A percentile compares a stretch with the other conserved stretches of the same genome.
Evolutionary conservation across 805 yeast species (phyloP).

Genomic region (Saccharomycopsis schoenii): DNA sequence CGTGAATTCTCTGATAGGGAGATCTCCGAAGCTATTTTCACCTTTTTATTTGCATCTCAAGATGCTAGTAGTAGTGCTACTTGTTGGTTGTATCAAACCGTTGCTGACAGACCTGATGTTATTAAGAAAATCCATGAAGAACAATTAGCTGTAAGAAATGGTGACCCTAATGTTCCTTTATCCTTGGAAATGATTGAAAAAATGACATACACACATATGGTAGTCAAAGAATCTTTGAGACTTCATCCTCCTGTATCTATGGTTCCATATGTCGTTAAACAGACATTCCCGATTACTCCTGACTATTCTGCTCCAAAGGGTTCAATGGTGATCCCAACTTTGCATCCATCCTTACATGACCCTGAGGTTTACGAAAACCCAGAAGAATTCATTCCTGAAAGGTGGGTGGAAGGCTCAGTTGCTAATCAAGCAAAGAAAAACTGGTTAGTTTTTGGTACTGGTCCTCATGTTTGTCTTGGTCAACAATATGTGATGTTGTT

Average conservation of each 20-base stretch:
- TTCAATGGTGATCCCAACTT: constrained; percentile 90
- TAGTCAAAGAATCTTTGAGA: constrained; percentile 85
- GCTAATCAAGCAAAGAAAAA: constrained; percentile 73
- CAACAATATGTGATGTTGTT: constrained; percentile 88
- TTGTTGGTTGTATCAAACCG: constrained; percentile 95
- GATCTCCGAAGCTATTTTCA: constrained; percentile 92
- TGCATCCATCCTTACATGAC: constrained; percentile 94
- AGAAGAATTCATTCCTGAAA: constrained; percentile 88
- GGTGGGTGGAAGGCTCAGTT: constrained; percentile 77
- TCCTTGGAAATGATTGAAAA: constrained; percentile 66
- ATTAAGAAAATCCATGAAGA: constrained; percentile 81
- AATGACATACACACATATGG: constrained; percentile 85
- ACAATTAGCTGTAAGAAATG: constrained; percentile 72
- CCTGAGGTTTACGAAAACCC: constrained; percentile 95
- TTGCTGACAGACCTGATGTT: constrained; percentile 93
- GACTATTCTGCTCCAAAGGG: constrained; percentile 93
- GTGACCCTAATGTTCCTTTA: constrained; percentile 56
- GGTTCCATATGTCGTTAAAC: constrained; percentile 95
- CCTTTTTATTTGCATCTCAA: constrained; percentile 94
- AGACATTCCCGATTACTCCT: constrained; percentile 73
- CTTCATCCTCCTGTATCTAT: constrained; percentile 95
- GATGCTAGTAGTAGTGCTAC: constrained; percentile 96
- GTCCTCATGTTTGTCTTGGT: constrained; percentile 94
- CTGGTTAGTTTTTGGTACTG: constrained; percentile 96
- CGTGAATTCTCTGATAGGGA: constrained; percentile 85